Conservation (phyloP, 257 asterid species). For the Ballota nigra region DNA sequence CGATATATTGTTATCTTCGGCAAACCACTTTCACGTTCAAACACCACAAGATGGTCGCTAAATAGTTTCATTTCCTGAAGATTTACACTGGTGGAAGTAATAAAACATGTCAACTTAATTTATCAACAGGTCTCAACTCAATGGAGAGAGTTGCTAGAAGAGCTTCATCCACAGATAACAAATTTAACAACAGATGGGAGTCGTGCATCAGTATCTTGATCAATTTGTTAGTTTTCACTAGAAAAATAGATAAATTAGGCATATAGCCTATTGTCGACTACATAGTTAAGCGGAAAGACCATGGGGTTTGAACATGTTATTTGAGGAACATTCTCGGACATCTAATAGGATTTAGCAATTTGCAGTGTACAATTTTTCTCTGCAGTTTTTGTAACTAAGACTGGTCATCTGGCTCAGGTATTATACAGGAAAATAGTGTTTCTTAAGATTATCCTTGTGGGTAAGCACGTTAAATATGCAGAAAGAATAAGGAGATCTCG, state of each 20-base stretch:
- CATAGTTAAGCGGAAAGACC: constrained; percentile 1
- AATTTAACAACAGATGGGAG: not conserved
- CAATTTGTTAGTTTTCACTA: constrained; percentile 12
- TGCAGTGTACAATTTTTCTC: not conserved
- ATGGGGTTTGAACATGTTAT: not conserved
- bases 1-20: constrained; percentile 57
- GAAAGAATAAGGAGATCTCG: not conserved
- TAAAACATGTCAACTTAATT: constrained; percentile 21
- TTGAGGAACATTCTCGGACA: constrained; percentile 9
- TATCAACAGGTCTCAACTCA: constrained; percentile 19
- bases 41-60: constrained; percentile 69
- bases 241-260: constrained; percentile 13
- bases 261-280: constrained; percentile 10
- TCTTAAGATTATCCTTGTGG: not conserved
- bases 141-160: constrained; percentile 5
- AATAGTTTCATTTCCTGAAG: constrained; percentile 78
- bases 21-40: constrained; percentile 82
- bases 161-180: constrained; percentile 8
- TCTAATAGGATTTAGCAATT: not conserved
- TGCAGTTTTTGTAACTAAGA: not conserved
- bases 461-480: not conserved
- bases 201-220: constrained; percentile 7
- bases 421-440: not conserved
- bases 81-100: constrained; percentile 61
- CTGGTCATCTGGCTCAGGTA: not conserved